Base-by-base conservation (phyloP, 2,329 filamentous ascomycete genomes). In the Fusarium annulatum region DNA sequence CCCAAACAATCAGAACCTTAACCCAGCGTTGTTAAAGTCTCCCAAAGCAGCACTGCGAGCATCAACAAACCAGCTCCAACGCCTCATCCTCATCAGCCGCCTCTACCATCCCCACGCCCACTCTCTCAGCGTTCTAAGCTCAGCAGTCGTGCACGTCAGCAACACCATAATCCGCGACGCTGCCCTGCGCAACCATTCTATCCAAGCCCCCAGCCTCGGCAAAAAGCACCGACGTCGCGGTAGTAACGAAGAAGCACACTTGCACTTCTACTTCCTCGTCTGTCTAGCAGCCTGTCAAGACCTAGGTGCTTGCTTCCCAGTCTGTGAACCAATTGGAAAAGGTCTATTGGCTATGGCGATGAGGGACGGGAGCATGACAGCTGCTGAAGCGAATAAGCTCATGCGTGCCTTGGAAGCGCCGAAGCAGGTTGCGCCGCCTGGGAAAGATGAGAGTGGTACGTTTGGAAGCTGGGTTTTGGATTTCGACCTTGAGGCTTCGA, bases 101-200 rank as follows among this genome's bases (percentile, higher is more conserved):
- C 67, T 69, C 2, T 28, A 69, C 3, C 67, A 69, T 7, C 67
- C 67, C 7, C 52, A 23, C 18, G 67, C 67, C 0, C 67, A 69
- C 18, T 39, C 52, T 0, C 33, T 69, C 2, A 69, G 67, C 12
- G 46, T 70, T n/a, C 9, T 69, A 1, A 55, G 52, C 11, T 69
- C 67, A 2, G 67, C 67, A 11, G 67, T 64, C 11, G 67, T 69
- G 1, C 67, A 69, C 9, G 67, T 69, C 26, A 69, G 67, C 59
- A 69, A 69, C 38, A 69, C 67, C 1, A 69, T 69, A 33, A 69
- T 69, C 6, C 67, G 67, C 7, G 66, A 69, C 7, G 42, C 59
- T 4, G 66, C 59, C 2, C n/a, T 60, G 1, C 66, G 61, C 42
- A 69, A 70, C 16, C 41, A 43, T 21, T 43, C 30, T 1, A 33